Conservation (phyloP, 768 basidiomycete species). For the Phlegmacium glaucopus region DNA sequence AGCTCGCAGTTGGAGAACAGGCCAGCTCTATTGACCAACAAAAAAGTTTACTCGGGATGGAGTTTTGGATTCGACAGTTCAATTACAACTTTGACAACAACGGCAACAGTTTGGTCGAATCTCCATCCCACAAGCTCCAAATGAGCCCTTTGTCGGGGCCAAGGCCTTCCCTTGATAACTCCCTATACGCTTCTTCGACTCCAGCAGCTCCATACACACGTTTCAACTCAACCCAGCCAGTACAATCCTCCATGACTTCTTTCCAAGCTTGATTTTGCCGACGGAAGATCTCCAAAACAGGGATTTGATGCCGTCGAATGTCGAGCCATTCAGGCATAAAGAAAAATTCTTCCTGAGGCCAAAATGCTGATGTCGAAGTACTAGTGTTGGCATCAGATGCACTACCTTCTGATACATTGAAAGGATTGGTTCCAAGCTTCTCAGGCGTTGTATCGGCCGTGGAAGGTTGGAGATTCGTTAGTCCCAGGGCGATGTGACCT, state of each 20-base stretch:
- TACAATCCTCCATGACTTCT: slow-evolving; percentile 54
- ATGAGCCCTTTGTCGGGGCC: slow-evolving; percentile 55
- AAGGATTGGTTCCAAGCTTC: slow-evolving; percentile 30
- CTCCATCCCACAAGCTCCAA: slow-evolving; percentile 62
- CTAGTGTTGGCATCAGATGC: neutral
- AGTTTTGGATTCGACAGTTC: too few relatives aligned
- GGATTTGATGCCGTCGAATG: slow-evolving; percentile 46
- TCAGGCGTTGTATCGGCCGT: slow-evolving; percentile 34
- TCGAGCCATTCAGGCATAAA: slow-evolving; percentile 73
- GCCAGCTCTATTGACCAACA: too few relatives aligned
- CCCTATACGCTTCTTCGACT: slow-evolving; percentile 48
- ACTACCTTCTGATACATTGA: slow-evolving; percentile 15
- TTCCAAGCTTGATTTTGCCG: slow-evolving; percentile 57
- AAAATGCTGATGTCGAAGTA: slow-evolving; percentile 21
- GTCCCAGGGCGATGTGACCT: slow-evolving; percentile 46
- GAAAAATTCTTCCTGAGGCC: slow-evolving; percentile 46
- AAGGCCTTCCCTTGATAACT: slow-evolving; percentile 41
- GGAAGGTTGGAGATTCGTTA: slow-evolving; percentile 53
- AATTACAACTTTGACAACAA: neutral
- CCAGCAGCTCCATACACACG: slow-evolving; percentile 41
- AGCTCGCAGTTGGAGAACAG: too few relatives aligned
- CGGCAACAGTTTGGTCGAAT: neutral
- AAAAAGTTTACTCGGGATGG: too few relatives aligned
- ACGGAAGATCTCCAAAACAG: slow-evolving; percentile 41
- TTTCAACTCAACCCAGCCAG: slow-evolving; percentile 51